Evolutionary conservation across 257 asterid species (phyloP).

Genomic region (Plectranthus barbatus): DNA sequence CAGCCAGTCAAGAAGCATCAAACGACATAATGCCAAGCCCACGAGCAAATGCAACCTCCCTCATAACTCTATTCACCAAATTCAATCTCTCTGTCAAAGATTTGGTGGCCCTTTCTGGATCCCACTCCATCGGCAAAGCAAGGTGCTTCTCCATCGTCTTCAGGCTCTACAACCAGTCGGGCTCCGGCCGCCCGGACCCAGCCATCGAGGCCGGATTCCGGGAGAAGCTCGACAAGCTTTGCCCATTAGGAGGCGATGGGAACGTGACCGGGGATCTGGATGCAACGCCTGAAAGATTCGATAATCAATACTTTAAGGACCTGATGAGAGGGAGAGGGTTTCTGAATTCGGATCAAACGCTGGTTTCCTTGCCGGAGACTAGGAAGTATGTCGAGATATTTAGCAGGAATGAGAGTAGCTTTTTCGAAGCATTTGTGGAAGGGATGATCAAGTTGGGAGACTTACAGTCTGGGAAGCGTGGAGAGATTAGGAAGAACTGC

Average conservation of each 20-base stretch:
- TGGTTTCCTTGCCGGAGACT: constrained; percentile 38
- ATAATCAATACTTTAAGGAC: constrained; percentile 73
- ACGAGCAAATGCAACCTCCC: constrained; percentile 63
- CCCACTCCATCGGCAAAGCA: constrained; percentile 86
- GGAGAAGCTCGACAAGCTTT: constrained; percentile 38
- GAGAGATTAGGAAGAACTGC: constrained; percentile 64
- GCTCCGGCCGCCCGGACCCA: constrained; percentile 81
- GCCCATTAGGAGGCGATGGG: constrained; percentile 65
- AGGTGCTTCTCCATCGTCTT: constrained; percentile 77
- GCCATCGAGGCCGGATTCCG: constrained; percentile 45
- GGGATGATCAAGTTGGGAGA: constrained; percentile 83
- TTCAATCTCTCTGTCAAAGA: constrained; percentile 64
- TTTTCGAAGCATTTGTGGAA: constrained; percentile 47
- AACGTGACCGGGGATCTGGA: constrained; percentile 64
- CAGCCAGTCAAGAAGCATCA: constrained; percentile 78
- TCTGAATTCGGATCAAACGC: constrained; percentile 69
- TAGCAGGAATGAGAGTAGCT: constrained; percentile 26
- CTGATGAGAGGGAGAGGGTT: constrained; percentile 66
- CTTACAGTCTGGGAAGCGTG: constrained; percentile 46
- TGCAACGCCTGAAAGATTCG: constrained; percentile 59
- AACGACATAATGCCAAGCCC: constrained; percentile 91
- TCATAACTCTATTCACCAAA: constrained; percentile 49
- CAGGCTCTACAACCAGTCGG: constrained; percentile 91
- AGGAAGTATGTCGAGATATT: constrained; percentile 44
- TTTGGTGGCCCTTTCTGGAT: constrained; percentile 88